A percentile compares a stretch with the other conserved stretches of the same genome.
phyloP scores from a whole-genome alignment of 2,329 filamentous ascomycete genomes.

The Stenocarpella maydis region DNA sequence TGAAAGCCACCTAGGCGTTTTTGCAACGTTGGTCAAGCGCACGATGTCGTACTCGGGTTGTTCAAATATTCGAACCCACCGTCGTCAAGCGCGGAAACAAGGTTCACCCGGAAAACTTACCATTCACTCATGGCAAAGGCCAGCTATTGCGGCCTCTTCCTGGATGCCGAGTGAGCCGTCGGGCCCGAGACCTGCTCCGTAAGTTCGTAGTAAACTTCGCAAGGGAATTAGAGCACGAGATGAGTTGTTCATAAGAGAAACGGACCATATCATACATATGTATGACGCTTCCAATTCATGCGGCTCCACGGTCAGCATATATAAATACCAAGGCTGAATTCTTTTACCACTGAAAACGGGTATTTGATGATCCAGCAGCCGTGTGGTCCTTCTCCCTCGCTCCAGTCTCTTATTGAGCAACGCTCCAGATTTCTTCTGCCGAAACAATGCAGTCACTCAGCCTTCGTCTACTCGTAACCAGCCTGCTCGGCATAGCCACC shows the following conservation, averaged over 20 bases:
- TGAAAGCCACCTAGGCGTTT: background rate
- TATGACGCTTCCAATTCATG: conserved; percentile 4
- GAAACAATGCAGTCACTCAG: background rate
- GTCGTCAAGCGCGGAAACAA: conserved; percentile 1
- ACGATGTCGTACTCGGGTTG: background rate
- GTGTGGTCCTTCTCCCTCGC: background rate
- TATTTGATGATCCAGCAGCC: too few species aligned
- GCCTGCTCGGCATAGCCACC: background rate
- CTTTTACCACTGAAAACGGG: background rate
- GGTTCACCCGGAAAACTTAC: conserved; percentile 23
- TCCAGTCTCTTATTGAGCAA: background rate
- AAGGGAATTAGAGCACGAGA: background rate
- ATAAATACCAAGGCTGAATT: background rate
- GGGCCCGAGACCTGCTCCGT: background rate
- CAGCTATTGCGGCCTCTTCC: background rate
- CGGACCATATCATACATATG: background rate
- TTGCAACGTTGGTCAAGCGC: background rate
- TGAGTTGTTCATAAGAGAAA: background rate
- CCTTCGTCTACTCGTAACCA: background rate
- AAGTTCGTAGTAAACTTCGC: background rate
- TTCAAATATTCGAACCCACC: too few species aligned
- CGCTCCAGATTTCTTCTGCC: too few species aligned
- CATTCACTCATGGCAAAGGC: background rate
- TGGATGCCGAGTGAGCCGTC: background rate
- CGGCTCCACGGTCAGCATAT: too few species aligned